Evolutionary conservation across 805 yeast genomes (phyloP).

Genomic region (Ogataea nakhonphanomensis): DNA sequence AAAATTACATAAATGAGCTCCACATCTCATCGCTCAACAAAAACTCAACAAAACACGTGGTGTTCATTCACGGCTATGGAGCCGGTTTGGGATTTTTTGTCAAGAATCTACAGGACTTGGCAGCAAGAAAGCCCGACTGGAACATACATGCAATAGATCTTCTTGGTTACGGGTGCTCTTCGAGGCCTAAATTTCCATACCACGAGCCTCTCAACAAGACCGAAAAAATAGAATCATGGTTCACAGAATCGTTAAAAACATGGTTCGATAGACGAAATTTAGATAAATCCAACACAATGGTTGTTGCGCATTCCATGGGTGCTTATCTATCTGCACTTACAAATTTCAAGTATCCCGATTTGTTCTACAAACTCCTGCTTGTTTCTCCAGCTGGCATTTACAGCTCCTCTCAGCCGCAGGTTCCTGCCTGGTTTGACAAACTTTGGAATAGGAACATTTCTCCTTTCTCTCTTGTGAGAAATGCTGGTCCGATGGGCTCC

Average conservation of each 20-base stretch:
- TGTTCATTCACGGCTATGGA: conserved; percentile 89
- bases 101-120: conserved; percentile 53
- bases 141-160: conserved; percentile 82
- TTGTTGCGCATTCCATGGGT: conserved; percentile 90
- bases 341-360: conserved; percentile 56
- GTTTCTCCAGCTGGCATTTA: conserved; percentile 89
- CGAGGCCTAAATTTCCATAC: conserved; percentile 66
- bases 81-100: conserved; percentile 84
- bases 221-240: conserved; percentile 55
- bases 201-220: conserved; percentile 37
- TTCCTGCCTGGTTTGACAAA: conserved; percentile 75
- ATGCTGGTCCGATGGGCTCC: conserved; percentile 80
- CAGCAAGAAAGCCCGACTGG: conserved; percentile 45
- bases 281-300: conserved; percentile 43
- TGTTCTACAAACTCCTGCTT: conserved; percentile 66
- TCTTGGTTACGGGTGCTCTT: conserved; percentile 86
- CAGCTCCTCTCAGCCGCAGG: conserved; percentile 41
- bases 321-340: conserved; percentile 76
- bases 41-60: conserved; percentile 44
- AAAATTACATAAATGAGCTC: conserved; percentile 71
- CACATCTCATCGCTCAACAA: conserved; percentile 43
- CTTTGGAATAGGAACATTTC: conserved; percentile 79
- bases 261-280: conserved; percentile 53
- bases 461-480: conserved; percentile 78
- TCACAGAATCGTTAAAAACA: conserved; percentile 56